Base-by-base conservation (phyloP, 768 basidiomycete genomes). In the Russula emetica region DNA sequence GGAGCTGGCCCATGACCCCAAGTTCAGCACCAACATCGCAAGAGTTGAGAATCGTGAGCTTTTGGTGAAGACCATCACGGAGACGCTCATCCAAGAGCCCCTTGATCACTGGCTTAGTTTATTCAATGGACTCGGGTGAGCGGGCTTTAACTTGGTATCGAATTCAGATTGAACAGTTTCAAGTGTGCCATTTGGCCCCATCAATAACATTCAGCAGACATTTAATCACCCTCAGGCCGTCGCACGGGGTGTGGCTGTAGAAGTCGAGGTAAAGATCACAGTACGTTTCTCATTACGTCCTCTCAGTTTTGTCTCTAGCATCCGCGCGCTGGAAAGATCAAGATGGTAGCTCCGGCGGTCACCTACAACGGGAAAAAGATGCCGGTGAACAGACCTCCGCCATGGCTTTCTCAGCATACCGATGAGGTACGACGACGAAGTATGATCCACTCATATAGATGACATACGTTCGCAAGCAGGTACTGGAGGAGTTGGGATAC, bases 101-200 rank as follows among this genome's bases (percentile, higher is more conserved):
- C 82, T 87, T 63, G 83, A 83, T 18, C 75, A 90, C 66, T 97
- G 94, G 95, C 78, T 95, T 51, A 75, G 81, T 64, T 78, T 78
- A 54, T 82, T 98, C 67, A 85, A 78, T 47, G 95, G 93, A 6
- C 76, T 87, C 36, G 94, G 94, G 87, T 92, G 72, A 59, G 83
- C 26, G 26, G 75, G n/a, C 53, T 59, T 26, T 18, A 30, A 42
- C 26, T 22, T 38, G 10, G 9, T 24, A 5, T 28, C 16, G 22
- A 20, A 44, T 50, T n/a, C 5, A 22, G 30, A 16, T 68, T 64
- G 49, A 62, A n/a, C 52, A 38, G 63, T 50, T 51, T 44, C 20
- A 91, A 92, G 88, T 13, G 85, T 93, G 28, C 91, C 92, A 8
- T 87, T 88, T 74, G 91, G 90, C 34, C 95, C 95, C 20, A 96